Evolutionary conservation across 140 eudicot species (phyloP).

Genomic region (Stevia rebaudiana): DNA sequence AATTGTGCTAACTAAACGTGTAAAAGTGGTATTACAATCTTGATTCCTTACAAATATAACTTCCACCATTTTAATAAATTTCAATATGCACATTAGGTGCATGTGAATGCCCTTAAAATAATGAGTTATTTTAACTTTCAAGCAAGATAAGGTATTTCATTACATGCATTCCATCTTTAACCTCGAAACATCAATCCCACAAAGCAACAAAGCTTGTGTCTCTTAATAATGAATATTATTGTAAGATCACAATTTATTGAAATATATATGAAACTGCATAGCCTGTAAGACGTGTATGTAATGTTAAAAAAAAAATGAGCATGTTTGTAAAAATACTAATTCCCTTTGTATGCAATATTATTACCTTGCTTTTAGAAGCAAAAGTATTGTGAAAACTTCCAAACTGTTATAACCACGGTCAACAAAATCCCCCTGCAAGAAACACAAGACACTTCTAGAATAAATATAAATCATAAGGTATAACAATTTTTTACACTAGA

Average conservation of each 20-base stretch:
- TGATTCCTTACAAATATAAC: background rate
- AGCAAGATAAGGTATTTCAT: background rate
- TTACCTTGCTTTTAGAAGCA: slow-evolving; percentile 98
- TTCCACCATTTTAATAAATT: background rate
- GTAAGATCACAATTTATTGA: background rate
- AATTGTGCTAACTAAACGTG: background rate
- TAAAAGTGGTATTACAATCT: background rate
- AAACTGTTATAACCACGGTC: slow-evolving; percentile 98
- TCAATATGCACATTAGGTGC: slow-evolving; percentile 2
- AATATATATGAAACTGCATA: background rate
- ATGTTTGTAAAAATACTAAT: background rate
- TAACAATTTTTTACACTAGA: slow-evolving; percentile 1
- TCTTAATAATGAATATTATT: background rate
- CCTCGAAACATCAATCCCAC: background rate
- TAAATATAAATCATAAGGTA: background rate
- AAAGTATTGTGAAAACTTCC: slow-evolving; percentile 90
- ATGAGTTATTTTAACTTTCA: background rate
- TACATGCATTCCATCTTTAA: slow-evolving; percentile 1
- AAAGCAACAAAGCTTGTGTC: background rate
- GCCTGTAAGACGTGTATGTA: background rate
- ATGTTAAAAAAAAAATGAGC: background rate
- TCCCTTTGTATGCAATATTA: slow-evolving; percentile 11
- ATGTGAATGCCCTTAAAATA: slow-evolving; percentile 1
- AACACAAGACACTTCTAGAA: slow-evolving; percentile 17
- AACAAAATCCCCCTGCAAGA: slow-evolving; percentile 89